A percentile compares a stretch with the other conserved stretches of the same genome.
Conservation (phyloP, 192 early-diverging fungal species). For the Coemansia sp. region DNA sequence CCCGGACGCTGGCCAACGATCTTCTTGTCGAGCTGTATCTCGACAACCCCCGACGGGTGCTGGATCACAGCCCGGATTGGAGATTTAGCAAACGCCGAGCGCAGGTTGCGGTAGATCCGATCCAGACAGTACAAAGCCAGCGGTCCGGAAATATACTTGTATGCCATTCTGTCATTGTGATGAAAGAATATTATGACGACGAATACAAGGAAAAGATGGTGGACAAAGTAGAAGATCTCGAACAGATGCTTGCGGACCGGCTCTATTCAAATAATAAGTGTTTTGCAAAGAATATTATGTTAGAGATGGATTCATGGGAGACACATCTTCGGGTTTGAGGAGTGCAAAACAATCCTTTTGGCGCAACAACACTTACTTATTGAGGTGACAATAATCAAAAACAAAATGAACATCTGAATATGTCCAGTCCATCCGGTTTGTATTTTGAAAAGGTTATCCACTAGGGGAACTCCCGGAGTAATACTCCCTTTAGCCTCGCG, state of each 20-base stretch:
- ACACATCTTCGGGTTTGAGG: neutral
- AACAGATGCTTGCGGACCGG: slow-evolving; percentile 61
- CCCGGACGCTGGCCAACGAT: slow-evolving; percentile 60
- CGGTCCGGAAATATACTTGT: slow-evolving; percentile 60
- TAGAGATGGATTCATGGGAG: neutral
- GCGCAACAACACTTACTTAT: slow-evolving; percentile 32
- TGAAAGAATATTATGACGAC: slow-evolving; percentile 71
- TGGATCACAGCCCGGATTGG: slow-evolving; percentile 68
- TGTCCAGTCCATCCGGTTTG: slow-evolving; percentile 67
- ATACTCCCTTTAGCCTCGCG: slow-evolving; percentile 13
- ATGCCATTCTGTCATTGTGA: slow-evolving; percentile 57
- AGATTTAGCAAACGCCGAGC: slow-evolving; percentile 56
- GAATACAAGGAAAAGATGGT: slow-evolving; percentile 72
- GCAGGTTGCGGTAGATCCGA: slow-evolving; percentile 59
- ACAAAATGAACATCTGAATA: slow-evolving; percentile 60
- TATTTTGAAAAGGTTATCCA: slow-evolving; percentile 22
- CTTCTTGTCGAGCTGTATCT: slow-evolving; percentile 67
- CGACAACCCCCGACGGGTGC: slow-evolving; percentile 71
- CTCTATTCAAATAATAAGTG: slow-evolving; percentile 11
- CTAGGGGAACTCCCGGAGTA: slow-evolving; percentile 19
- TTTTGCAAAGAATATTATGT: neutral
- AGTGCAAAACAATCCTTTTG: neutral
- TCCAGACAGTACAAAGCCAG: slow-evolving; percentile 63
- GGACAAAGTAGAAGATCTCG: slow-evolving; percentile 77
- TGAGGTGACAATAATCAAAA: slow-evolving; percentile 62